Percentiles rank a stretch among this genome's conserved stretches.
phyloP scores from a whole-genome alignment of 768 basidiomycete species.

The Coprinopsis sp. region DNA sequence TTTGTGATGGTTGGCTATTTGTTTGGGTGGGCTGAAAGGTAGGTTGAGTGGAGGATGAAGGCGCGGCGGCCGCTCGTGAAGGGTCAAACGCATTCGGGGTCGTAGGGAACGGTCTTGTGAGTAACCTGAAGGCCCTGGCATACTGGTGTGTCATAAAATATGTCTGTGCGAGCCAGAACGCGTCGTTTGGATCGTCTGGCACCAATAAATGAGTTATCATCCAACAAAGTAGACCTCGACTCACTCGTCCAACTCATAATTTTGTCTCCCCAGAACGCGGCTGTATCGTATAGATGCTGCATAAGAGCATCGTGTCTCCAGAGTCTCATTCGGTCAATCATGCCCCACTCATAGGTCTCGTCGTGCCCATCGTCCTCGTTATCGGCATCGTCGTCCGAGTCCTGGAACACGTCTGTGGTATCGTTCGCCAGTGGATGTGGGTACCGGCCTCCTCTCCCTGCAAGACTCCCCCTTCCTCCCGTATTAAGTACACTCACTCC shows the following conservation, averaged over 20 bases:
- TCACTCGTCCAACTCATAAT: constrained; percentile 92
- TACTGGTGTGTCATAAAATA: constrained; percentile 97
- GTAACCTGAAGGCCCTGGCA: constrained; percentile 85
- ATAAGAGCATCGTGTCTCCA: constrained; percentile 98
- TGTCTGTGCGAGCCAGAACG: constrained; percentile 98
- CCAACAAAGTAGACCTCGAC: constrained; percentile 20
- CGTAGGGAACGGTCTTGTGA: constrained; percentile 80
- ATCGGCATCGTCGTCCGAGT: constrained; percentile 56
- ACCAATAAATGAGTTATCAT: background rate
- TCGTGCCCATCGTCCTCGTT: constrained; percentile 47
- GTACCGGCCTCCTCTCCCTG: constrained; percentile 21
- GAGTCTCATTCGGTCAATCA: constrained; percentile 91
- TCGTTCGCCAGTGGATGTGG: constrained; percentile 77
- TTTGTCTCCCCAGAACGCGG: constrained; percentile 98
- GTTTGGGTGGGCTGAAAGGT: too few species aligned
- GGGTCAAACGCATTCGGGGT: constrained; percentile 39
- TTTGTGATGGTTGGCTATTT: too few species aligned
- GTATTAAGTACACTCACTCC: too few species aligned
- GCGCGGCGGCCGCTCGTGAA: constrained; percentile 28
- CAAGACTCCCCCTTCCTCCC: too few species aligned
- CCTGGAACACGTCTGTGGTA: constrained; percentile 71
- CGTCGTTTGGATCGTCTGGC: constrained; percentile 92
- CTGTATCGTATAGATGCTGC: constrained; percentile 97
- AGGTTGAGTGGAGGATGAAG: constrained; percentile 15
- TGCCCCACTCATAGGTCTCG: constrained; percentile 68